A percentile compares a stretch with the other conserved stretches of the same genome.
Conservation (phyloP, 2,329 filamentous ascomycete species). For the Graphilbum ipis-grandicollis region DNA sequence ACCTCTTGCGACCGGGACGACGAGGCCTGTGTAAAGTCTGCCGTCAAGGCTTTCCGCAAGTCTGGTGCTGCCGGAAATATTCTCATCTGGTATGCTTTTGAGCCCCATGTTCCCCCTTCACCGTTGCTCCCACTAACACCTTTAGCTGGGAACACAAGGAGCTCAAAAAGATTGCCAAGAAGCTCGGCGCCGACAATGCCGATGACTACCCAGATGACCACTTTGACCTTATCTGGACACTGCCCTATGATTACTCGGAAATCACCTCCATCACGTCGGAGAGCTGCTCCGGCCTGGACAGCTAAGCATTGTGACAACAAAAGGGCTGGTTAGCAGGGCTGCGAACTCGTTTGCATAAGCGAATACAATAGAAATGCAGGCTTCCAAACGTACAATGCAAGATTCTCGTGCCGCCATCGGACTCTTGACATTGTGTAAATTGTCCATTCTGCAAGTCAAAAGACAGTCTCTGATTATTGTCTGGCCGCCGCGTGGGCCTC, state of each 20-base stretch:
- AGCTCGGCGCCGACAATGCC: slow-evolving; percentile 30
- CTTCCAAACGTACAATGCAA: too few relatives aligned
- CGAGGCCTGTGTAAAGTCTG: slow-evolving; percentile 31
- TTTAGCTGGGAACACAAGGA: slow-evolving; percentile 24
- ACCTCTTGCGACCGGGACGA: slow-evolving; percentile 38
- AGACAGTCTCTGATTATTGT: too few relatives aligned
- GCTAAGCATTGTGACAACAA: too few relatives aligned
- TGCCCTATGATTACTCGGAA: slow-evolving; percentile 28
- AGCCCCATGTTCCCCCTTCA: too few relatives aligned
- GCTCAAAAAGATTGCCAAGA: slow-evolving; percentile 31
- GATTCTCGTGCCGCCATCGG: too few relatives aligned
- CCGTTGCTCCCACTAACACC: too few relatives aligned
- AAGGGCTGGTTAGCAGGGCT: too few relatives aligned
- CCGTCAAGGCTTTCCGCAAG: slow-evolving; percentile 27
- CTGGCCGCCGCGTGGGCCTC: too few relatives aligned
- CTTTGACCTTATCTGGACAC: slow-evolving; percentile 40
- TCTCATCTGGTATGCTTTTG: slow-evolving; percentile 39
- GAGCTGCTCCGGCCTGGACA: slow-evolving; percentile 34
- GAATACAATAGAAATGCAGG: too few relatives aligned
- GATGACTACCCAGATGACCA: slow-evolving; percentile 30
- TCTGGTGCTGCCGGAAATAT: slow-evolving; percentile 28
- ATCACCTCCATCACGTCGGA: slow-evolving; percentile 30
- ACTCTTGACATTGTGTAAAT: too few relatives aligned
- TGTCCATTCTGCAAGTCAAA: too few relatives aligned
- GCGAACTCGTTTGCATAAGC: too few relatives aligned